phyloP scores from a whole-genome alignment of 495 filamentous ascomycete species.

The Penicillium subrubescens region DNA sequence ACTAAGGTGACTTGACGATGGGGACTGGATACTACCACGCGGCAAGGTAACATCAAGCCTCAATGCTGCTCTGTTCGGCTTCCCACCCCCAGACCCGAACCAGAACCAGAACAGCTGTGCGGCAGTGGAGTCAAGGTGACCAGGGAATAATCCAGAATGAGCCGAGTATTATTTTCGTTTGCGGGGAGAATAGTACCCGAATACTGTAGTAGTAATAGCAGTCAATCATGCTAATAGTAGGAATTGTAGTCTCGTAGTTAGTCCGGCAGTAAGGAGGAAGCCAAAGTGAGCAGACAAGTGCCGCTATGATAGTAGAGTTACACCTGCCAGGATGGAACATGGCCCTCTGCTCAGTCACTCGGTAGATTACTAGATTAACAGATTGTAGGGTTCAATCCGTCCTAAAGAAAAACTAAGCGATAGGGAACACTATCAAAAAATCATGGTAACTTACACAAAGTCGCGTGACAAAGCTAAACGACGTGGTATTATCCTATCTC shows the following conservation, averaged over 20 bases:
- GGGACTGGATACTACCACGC: conserved; percentile 24
- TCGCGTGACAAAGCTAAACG: conserved; percentile 12
- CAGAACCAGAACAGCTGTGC: background rate
- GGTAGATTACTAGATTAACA: background rate
- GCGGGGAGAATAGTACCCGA: background rate
- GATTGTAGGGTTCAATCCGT: background rate
- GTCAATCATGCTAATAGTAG: too few relatives aligned
- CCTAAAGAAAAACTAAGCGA: background rate
- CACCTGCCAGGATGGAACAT: conserved; percentile 14
- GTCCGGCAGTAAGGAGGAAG: background rate
- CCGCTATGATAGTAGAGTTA: conserved; percentile 32
- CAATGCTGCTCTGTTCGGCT: background rate
- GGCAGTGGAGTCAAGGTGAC: background rate
- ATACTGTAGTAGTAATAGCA: background rate
- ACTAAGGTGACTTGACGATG: background rate
- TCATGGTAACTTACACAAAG: background rate
- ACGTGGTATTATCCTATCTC: conserved; percentile 3
- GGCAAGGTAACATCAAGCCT: conserved; percentile 24
- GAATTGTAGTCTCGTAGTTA: background rate
- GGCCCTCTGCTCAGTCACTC: background rate
- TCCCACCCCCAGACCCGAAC: background rate
- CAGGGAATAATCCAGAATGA: background rate
- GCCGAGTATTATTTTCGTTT: background rate
- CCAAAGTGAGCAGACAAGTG: background rate
- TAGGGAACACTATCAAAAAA: background rate